Conservation (phyloP, 768 basidiomycete genomes). For the Xerocomellus amylosporus region DNA sequence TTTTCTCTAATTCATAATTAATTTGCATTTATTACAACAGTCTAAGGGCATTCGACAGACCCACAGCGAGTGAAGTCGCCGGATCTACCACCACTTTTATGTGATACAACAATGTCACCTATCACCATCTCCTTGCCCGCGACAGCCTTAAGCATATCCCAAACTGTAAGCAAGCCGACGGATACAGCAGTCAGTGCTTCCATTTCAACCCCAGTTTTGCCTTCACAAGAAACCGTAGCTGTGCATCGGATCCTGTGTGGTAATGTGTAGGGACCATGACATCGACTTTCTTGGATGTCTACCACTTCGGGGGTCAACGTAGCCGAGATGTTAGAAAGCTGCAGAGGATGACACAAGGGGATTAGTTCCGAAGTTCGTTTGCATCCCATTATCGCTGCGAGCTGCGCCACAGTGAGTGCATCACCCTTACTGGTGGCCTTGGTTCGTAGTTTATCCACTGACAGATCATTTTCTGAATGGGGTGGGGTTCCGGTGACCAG, state of each 20-base stretch:
- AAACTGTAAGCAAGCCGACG: conserved; percentile 75
- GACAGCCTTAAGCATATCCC: conserved; percentile 92
- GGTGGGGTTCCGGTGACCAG: conserved; percentile 44
- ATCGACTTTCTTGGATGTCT: background rate
- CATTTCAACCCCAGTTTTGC: conserved; percentile 90
- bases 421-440: conserved; percentile 68
- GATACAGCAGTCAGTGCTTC: conserved; percentile 87
- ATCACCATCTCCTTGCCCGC: conserved; percentile 88
- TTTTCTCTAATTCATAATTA: background rate
- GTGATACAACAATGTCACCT: conserved; percentile 57
- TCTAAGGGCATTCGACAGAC: background rate
- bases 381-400: conserved; percentile 85
- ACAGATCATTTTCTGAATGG: conserved; percentile 3
- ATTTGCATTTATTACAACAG: background rate
- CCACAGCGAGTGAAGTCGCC: conserved; percentile 54
- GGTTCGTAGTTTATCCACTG: conserved; percentile 36
- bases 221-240: conserved; percentile 71
- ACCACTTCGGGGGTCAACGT: conserved; percentile 47
- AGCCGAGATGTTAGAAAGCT: conserved; percentile 68
- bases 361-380: conserved; percentile 84
- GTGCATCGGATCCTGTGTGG: conserved; percentile 56
- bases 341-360: conserved; percentile 84
- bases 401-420: conserved; percentile 69
- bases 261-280: background rate
- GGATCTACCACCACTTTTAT: conserved; percentile 73